phyloP scores from a whole-genome alignment of 2,329 filamentous ascomycete genomes.

The Thermoascus crustaceus region DNA sequence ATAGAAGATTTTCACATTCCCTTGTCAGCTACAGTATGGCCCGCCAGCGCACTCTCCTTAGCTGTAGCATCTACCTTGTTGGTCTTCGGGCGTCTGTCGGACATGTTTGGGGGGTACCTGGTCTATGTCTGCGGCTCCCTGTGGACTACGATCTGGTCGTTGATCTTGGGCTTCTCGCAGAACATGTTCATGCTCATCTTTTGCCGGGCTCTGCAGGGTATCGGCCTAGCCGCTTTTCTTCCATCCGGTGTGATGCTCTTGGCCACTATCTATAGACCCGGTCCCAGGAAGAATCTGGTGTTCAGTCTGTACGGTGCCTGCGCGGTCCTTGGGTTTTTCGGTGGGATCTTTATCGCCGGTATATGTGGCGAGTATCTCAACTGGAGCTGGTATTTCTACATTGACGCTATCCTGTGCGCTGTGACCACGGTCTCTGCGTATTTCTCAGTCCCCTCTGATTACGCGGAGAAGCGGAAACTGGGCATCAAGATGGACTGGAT shows the following conservation, averaged over 20 bases:
- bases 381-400: constrained; percentile 63
- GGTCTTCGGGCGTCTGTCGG: constrained; percentile 47
- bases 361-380: constrained; percentile 45
- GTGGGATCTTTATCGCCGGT: constrained; percentile 59
- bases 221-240: constrained; percentile 64
- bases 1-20: constrained; percentile 57
- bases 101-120: constrained; percentile 57
- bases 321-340: constrained; percentile 41
- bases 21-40: too few relatives aligned
- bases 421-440: constrained; percentile 40
- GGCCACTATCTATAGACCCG: constrained; percentile 57
- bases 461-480: constrained; percentile 26
- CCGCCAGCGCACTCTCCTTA: constrained; percentile 44
- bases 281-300: constrained; percentile 60
- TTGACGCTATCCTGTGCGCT: constrained; percentile 48
- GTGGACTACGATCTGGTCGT: constrained; percentile 61
- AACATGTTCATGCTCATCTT: constrained; percentile 64
- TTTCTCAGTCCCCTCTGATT: constrained; percentile 45
- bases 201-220: constrained; percentile 64
- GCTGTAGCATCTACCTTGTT: constrained; percentile 42
- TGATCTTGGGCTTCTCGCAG: constrained; percentile 61
- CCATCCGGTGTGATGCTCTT: constrained; percentile 61
- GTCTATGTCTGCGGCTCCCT: constrained; percentile 54
- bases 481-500: constrained; percentile 60
- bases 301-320: constrained; percentile 52